Conservation (phyloP, 2,329 filamentous ascomycete genomes). For the Tricladium varicosporioides region DNA sequence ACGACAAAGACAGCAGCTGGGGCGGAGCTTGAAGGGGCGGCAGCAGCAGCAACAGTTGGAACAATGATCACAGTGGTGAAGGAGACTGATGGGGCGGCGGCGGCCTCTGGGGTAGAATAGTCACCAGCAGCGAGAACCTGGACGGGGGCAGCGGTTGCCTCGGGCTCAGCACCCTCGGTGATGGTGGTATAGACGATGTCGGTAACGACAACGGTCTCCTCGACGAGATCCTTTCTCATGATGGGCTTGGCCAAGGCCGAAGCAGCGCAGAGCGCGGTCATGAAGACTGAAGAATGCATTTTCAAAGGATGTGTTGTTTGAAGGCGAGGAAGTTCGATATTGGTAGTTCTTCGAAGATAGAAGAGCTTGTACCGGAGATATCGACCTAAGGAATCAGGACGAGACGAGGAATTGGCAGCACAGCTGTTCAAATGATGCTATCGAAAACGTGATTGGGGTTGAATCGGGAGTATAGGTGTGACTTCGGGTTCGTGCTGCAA, state of each 20-base stretch:
- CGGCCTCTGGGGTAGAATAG: constrained; percentile 10
- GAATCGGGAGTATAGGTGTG: constrained; percentile 3
- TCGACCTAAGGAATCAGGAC: constrained; percentile 14
- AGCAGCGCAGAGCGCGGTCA: constrained; percentile 36
- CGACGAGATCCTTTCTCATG: constrained; percentile 27
- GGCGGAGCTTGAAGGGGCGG: constrained; percentile 7
- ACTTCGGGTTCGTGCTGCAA: constrained; percentile 1
- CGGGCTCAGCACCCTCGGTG: constrained; percentile 29
- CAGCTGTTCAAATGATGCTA: constrained; percentile 32
- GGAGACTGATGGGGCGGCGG: constrained; percentile 7
- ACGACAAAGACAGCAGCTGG: constrained; percentile 12
- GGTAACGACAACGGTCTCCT: constrained; percentile 30
- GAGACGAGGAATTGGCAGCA: constrained; percentile 27
- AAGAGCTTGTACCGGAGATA: constrained; percentile 11
- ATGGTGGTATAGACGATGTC: constrained; percentile 38
- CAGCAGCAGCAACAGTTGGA: neutral
- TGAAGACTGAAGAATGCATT: constrained; percentile 41
- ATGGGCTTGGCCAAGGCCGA: constrained; percentile 36
- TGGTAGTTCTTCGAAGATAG: constrained; percentile 21
- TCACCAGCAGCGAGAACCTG: neutral
- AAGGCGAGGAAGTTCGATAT: neutral
- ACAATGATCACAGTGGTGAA: neutral
- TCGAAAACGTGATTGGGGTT: constrained; percentile 20
- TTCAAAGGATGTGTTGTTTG: constrained; percentile 25
- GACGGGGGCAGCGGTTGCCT: constrained; percentile 5